A percentile compares a stretch with the other conserved stretches of the same genome.
These are phyloP conservation scores for Santalum album DNA, from an alignment of 164 flowering plant genomes.

Conservation along the genomic window DNA sequence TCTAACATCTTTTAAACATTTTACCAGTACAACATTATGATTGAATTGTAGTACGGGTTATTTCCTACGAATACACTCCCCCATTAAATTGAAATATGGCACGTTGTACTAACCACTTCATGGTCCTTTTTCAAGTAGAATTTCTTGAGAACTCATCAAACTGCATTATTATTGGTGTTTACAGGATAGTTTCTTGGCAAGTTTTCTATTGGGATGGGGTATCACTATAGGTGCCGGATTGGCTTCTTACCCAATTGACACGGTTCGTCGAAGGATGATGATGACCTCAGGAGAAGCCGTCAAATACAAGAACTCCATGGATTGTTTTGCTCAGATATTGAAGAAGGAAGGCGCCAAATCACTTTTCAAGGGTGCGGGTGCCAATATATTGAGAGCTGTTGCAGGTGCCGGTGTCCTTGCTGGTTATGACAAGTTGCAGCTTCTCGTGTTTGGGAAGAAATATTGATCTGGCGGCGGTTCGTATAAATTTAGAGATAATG, in stretches of 20 bases:
- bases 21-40: too few relatives aligned
- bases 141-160: too few relatives aligned
- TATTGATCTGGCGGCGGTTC: slow-evolving; percentile 29
- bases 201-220: slow-evolving; percentile 44
- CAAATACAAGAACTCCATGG: slow-evolving; percentile 39
- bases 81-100: too few relatives aligned
- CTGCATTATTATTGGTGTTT: slow-evolving; percentile 7
- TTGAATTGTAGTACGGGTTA: too few relatives aligned
- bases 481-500: not conserved
- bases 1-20: too few relatives aligned
- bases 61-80: too few relatives aligned
- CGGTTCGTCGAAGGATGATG: slow-evolving; percentile 45
- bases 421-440: slow-evolving; percentile 38
- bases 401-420: slow-evolving; percentile 52
- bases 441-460: slow-evolving; percentile 25
- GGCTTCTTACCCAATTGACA: slow-evolving; percentile 42
- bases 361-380: slow-evolving; percentile 48
- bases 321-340: slow-evolving; percentile 28
- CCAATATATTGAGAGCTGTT: slow-evolving; percentile 41
- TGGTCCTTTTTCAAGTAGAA: too few relatives aligned
- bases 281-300: slow-evolving; percentile 45
- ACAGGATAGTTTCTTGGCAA: slow-evolving; percentile 41
- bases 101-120: too few relatives aligned
- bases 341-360: slow-evolving; percentile 39
- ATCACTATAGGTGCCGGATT: slow-evolving; percentile 49